phyloP scores from a whole-genome alignment of 1,284 basidiomycete genomes.

The Limonomyces culmigenus region DNA sequence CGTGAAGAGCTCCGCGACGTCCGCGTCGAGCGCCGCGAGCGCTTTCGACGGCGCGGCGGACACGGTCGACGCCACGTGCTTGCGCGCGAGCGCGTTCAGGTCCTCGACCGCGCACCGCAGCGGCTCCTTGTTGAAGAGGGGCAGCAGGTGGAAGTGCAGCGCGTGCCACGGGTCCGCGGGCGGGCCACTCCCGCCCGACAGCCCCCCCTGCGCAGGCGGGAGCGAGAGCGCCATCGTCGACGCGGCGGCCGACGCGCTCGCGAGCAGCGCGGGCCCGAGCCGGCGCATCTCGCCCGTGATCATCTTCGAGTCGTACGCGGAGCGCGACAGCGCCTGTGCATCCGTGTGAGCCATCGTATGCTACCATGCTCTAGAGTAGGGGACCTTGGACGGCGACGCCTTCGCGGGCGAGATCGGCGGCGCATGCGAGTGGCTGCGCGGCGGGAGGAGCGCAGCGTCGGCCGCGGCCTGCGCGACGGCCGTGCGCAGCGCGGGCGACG shows the following conservation, averaged over 20 bases:
- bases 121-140: slow-evolving; percentile 83
- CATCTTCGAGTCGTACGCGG: slow-evolving; percentile 55
- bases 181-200: slow-evolving; percentile 11
- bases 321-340: no score
- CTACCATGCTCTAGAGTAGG: no score
- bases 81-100: slow-evolving; percentile 64
- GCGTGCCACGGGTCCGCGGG: slow-evolving; percentile 56
- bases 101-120: slow-evolving; percentile 86
- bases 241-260: slow-evolving; percentile 17
- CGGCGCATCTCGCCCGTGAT: slow-evolving; percentile 68
- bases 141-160: slow-evolving; percentile 75
- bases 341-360: no score
- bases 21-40: slow-evolving; percentile 52
- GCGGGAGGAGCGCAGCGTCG: no score
- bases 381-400: no score
- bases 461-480: no score
- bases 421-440: no score
- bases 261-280: slow-evolving; percentile 28
- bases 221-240: slow-evolving; percentile 12
- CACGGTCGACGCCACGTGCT: slow-evolving; percentile 58
- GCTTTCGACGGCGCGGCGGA: slow-evolving; percentile 49
- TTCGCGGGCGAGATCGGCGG: no score
- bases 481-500: no score
- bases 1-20: slow-evolving; percentile 69
- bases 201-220: no score